These are phyloP conservation scores for Hamigera avellanea DNA, from an alignment of 495 filamentous ascomycete genomes.

Conservation along the genomic window DNA sequence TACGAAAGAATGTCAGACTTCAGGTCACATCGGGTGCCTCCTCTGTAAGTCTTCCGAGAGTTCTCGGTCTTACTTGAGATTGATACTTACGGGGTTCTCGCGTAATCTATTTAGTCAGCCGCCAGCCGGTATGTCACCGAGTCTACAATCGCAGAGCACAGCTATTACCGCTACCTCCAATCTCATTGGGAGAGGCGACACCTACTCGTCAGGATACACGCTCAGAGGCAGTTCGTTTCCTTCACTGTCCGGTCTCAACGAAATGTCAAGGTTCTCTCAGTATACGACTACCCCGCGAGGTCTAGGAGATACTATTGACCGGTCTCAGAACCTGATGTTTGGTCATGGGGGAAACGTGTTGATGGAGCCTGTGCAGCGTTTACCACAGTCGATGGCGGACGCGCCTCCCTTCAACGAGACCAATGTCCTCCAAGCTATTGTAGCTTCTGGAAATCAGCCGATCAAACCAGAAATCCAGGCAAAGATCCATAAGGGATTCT, in stretches of 20 bases:
- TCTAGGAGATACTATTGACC: constrained; percentile 23
- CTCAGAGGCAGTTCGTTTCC: constrained; percentile 22
- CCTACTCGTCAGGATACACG: constrained; percentile 23
- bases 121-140: constrained; percentile 21
- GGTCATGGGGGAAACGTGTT: constrained; percentile 14
- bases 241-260: constrained; percentile 21
- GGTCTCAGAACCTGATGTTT: constrained; percentile 19
- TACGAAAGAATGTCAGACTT: constrained; percentile 34
- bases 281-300: constrained; percentile 25
- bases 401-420: constrained; percentile 49
- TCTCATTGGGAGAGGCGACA: constrained; percentile 25
- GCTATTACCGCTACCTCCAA: constrained; percentile 15
- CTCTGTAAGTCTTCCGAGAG: constrained; percentile 28
- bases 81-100: too few species aligned
- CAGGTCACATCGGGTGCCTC: constrained; percentile 24
- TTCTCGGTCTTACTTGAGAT: background rate
- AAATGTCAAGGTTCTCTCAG: constrained; percentile 20
- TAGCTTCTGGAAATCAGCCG: constrained; percentile 42
- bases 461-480: constrained; percentile 71
- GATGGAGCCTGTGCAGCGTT: constrained; percentile 22
- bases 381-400: constrained; percentile 19
- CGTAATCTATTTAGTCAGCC: constrained; percentile 20
- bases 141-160: constrained; percentile 19
- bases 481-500: constrained; percentile 89
- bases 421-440: constrained; percentile 42